phyloP scores from a whole-genome alignment of 2,329 filamentous ascomycete genomes.

The Fusarium zealandicum region DNA sequence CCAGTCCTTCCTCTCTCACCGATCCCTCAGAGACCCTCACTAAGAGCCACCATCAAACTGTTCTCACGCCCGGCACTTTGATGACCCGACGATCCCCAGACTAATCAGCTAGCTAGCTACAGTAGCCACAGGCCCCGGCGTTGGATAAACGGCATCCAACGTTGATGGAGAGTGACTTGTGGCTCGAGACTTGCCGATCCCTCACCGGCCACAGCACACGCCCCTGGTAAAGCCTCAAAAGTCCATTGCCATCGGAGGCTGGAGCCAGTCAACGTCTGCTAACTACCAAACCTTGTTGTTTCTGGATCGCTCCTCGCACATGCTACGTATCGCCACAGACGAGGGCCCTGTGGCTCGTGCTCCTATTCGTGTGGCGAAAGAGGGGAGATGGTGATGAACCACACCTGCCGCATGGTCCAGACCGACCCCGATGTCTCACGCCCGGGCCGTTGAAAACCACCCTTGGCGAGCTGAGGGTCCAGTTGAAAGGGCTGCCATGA shows the following conservation, averaged over 20 bases:
- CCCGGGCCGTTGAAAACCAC: slow-evolving; percentile 31
- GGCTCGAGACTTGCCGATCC: slow-evolving; percentile 39
- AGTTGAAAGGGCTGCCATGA: neutral
- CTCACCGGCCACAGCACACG: slow-evolving; percentile 25
- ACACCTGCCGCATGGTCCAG: slow-evolving; percentile 29
- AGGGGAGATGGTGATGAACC: neutral
- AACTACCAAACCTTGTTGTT: neutral
- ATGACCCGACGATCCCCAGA: slow-evolving; percentile 3
- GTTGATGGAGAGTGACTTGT: slow-evolving; percentile 39
- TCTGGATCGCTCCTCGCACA: neutral
- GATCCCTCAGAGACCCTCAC: slow-evolving; percentile 8
- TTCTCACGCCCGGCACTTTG: slow-evolving; percentile 11
- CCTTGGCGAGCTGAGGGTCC: slow-evolving; percentile 36
- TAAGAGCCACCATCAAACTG: slow-evolving; percentile 9
- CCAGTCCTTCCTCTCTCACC: slow-evolving; percentile 12
- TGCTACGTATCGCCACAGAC: slow-evolving; percentile 21
- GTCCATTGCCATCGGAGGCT: slow-evolving; percentile 5
- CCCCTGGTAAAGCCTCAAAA: slow-evolving; percentile 25
- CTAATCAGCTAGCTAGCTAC: no score
- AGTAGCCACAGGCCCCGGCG: slow-evolving; percentile 3
- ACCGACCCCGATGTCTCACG: slow-evolving; percentile 18
- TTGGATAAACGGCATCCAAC: slow-evolving; percentile 20
- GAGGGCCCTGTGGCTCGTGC: slow-evolving; percentile 31
- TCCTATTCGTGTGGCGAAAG: slow-evolving; percentile 21
- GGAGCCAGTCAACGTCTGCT: slow-evolving; percentile 27